phyloP scores from a whole-genome alignment of 352 stramenopile species.

The Phytophthora quininea region DNA sequence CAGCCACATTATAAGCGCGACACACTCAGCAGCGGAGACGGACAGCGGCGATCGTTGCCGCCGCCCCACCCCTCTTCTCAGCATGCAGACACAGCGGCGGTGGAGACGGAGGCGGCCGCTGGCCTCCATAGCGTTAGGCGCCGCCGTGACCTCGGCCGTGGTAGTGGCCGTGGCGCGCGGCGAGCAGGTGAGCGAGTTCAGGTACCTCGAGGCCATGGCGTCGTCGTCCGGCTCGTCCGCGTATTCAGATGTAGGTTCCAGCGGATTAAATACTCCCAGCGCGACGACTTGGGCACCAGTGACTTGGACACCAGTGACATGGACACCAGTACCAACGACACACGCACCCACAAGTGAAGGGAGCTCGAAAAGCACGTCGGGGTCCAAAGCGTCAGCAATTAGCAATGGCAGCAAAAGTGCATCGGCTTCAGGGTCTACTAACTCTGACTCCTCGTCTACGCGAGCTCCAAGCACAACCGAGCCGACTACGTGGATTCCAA shows the following conservation, averaged over 20 bases:
- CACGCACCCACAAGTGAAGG: no score
- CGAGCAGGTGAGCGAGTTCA: background rate
- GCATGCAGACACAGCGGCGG: conserved; percentile 17
- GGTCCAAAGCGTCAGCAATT: no score
- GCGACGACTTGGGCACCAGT: conserved; percentile 2
- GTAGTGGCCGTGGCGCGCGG: conserved; percentile 11
- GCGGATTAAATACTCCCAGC: background rate
- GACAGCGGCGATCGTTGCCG: conserved; percentile 5
- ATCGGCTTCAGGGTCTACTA: no score
- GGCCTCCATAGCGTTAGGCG: background rate
- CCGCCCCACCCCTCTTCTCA: background rate
- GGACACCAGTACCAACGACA: no score
- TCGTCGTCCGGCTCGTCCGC: background rate
- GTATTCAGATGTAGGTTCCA: no score
- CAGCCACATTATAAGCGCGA: conserved; percentile 18
- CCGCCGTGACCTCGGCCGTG: conserved; percentile 4
- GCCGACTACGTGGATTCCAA: conserved; percentile 11
- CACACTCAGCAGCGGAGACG: background rate
- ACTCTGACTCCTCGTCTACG: background rate
- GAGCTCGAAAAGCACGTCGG: no score
- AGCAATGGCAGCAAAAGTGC: no score
- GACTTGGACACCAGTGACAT: no score
- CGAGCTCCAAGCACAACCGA: background rate
- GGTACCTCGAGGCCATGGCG: background rate
- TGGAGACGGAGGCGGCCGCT: conserved; percentile 20